These are phyloP conservation scores for Ananas comosus DNA, from an alignment of 176 grass and related monocot species.

Conservation along the genomic window DNA sequence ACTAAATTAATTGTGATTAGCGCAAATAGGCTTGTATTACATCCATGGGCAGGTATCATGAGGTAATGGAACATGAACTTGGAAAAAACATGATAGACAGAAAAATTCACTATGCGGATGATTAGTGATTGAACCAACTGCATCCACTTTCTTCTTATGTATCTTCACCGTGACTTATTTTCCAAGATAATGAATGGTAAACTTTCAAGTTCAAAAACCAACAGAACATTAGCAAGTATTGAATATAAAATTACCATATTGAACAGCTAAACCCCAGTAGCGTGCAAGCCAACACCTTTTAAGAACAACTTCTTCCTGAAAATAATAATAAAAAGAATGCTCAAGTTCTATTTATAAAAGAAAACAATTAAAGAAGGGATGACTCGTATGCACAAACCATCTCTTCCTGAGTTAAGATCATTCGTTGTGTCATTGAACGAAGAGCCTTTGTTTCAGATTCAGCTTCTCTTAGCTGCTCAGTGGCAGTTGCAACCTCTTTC, in stretches of 20 bases:
- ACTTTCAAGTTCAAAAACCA: background rate
- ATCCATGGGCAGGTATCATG: too few species aligned
- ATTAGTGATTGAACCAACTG: too few species aligned
- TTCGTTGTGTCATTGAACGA: conserved; percentile 82
- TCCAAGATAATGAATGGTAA: background rate
- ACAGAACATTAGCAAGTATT: background rate
- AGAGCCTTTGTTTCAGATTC: conserved; percentile 71
- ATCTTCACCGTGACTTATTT: background rate
- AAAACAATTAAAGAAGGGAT: conserved; percentile 20
- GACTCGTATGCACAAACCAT: conserved; percentile 47
- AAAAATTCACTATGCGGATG: too few species aligned
- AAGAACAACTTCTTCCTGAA: conserved; percentile 92
- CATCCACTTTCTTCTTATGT: background rate
- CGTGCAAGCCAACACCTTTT: conserved; percentile 99
- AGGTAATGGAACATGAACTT: too few species aligned
- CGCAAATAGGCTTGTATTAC: too few species aligned
- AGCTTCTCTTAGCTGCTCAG: conserved; percentile 72
- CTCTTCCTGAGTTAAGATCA: conserved; percentile 92
- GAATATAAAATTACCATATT: conserved; percentile 51
- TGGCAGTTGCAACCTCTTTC: conserved; percentile 48
- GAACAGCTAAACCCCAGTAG: conserved; percentile 95
- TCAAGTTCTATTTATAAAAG: background rate
- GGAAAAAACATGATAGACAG: too few species aligned
- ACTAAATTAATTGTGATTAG: too few species aligned
- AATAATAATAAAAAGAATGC: conserved; percentile 23